Conservation (phyloP, 305 asterid genomes). For the Fraxinus albicans region DNA sequence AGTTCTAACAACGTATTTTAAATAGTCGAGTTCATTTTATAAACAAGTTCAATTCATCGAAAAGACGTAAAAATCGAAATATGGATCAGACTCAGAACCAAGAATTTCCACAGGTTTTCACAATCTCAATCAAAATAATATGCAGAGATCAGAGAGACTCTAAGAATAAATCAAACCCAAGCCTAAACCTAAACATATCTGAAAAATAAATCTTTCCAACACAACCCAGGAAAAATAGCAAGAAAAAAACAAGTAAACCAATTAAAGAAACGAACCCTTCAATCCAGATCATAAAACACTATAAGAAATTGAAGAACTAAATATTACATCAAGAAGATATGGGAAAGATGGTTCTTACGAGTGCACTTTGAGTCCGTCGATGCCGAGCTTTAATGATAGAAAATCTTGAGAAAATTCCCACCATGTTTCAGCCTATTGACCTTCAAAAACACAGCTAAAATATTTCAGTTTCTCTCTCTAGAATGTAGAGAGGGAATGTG, state of each 20-base stretch:
- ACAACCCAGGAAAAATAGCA: not conserved
- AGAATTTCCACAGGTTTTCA: not conserved
- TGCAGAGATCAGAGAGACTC: not conserved
- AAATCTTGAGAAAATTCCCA: conserved; percentile 83
- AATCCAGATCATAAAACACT: not conserved
- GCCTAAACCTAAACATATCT: not conserved
- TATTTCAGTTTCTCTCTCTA: conserved; percentile 16
- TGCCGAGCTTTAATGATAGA: conserved; percentile 48
- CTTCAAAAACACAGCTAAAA: not conserved
- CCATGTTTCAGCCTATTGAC: conserved; percentile 40
- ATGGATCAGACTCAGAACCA: not conserved
- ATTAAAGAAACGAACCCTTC: not conserved
- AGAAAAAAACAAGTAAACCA: not conserved
- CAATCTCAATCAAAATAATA: not conserved
- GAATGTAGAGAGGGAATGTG: not conserved
- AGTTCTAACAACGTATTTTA: not conserved
- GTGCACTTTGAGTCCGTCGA: conserved; percentile 83
- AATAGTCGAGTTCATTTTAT: not conserved
- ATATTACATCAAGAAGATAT: not conserved
- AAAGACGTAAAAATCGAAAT: not conserved
- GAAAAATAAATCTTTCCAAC: conserved; percentile 19
- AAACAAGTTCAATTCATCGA: conserved; percentile 16
- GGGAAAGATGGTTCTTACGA: conserved; percentile 41
- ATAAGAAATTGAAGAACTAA: conserved; percentile 2
- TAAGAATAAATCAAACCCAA: not conserved